Evolutionary conservation across 2,329 filamentous ascomycete species (phyloP).

Genomic region (Penicillium rolfsii): DNA sequence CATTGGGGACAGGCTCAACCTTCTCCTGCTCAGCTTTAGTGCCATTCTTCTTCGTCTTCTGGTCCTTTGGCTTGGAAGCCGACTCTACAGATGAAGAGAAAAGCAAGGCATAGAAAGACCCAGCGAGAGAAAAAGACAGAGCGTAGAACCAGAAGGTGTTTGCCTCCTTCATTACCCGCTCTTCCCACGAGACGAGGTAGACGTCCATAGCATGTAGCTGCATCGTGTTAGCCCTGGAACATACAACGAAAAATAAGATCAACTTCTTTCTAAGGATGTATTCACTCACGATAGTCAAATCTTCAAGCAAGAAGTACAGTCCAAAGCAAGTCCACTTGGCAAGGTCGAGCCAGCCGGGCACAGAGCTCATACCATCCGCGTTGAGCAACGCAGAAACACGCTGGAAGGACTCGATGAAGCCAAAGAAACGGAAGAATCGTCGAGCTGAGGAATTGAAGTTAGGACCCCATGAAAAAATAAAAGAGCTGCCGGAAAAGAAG

Average conservation of each 20-base stretch:
- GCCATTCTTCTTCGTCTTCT: conserved; percentile 11
- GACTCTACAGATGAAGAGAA: conserved; percentile 14
- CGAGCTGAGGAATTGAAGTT: conserved; percentile 47
- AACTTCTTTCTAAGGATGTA: neutral
- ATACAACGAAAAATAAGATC: neutral
- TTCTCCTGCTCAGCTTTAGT: conserved; percentile 29
- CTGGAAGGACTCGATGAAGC: conserved; percentile 65
- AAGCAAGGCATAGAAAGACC: conserved; percentile 29
- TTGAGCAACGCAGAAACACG: conserved; percentile 52
- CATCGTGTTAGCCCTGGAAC: conserved; percentile 8
- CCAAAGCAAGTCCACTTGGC: conserved; percentile 64
- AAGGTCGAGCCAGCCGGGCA: conserved; percentile 53
- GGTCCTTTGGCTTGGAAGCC: conserved; percentile 31
- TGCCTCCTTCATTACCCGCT: conserved; percentile 59
- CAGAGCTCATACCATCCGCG: conserved; percentile 29
- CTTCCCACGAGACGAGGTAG: conserved; percentile 48
- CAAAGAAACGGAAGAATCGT: conserved; percentile 69
- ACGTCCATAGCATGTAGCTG: conserved; percentile 57
- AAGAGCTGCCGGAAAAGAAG: neutral
- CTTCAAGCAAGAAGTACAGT: conserved; percentile 69
- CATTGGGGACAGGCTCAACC: conserved; percentile 22
- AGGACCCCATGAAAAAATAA: neutral
- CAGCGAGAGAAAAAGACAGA: conserved; percentile 56
- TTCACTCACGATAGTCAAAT: conserved; percentile 61
- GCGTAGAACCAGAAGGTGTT: conserved; percentile 72